Conservation (phyloP, 83 land plant genomes). For the Picea engelmannii region DNA sequence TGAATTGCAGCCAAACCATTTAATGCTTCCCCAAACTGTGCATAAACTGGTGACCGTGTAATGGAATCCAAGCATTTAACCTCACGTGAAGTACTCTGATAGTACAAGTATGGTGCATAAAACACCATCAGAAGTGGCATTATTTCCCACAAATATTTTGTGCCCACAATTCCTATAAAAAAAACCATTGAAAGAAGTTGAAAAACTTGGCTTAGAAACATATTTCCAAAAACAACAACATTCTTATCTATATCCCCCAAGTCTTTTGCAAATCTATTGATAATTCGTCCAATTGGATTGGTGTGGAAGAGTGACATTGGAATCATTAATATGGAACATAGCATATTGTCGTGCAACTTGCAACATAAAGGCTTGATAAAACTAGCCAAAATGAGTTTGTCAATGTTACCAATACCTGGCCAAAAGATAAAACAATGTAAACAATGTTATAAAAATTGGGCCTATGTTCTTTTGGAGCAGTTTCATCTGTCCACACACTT, state of each 20-base stretch:
- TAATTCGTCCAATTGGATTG: constrained; percentile 86
- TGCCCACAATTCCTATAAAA: constrained; percentile 90
- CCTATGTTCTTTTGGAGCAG: constrained; percentile 34
- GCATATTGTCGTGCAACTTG: constrained; percentile 85
- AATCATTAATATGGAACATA: constrained; percentile 77
- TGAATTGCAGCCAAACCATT: constrained; percentile 94
- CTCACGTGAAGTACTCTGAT: constrained; percentile 66
- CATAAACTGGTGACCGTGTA: constrained; percentile 23
- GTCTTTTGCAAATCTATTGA: constrained; percentile 96
- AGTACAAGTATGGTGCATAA: constrained; percentile 82
- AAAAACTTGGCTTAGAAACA: constrained; percentile 73
- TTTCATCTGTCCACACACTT: constrained; percentile 78
- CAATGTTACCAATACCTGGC: constrained; percentile 85
- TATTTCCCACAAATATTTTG: constrained; percentile 91
- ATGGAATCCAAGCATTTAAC: constrained; percentile 91
- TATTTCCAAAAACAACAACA: constrained; percentile 66
- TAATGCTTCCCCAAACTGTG: constrained; percentile 96
- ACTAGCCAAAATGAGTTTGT: constrained; percentile 85
- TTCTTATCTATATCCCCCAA: constrained; percentile 85
- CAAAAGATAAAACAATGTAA: constrained; percentile 79
- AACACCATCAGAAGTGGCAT: constrained; percentile 87
- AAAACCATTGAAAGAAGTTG: constrained; percentile 88
- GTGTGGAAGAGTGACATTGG: constrained; percentile 62
- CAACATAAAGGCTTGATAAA: constrained; percentile 80
- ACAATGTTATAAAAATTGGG: constrained; percentile 73